phyloP scores from a whole-genome alignment of 352 stramenopile species.

The Phytopythium chamaehyphon region DNA sequence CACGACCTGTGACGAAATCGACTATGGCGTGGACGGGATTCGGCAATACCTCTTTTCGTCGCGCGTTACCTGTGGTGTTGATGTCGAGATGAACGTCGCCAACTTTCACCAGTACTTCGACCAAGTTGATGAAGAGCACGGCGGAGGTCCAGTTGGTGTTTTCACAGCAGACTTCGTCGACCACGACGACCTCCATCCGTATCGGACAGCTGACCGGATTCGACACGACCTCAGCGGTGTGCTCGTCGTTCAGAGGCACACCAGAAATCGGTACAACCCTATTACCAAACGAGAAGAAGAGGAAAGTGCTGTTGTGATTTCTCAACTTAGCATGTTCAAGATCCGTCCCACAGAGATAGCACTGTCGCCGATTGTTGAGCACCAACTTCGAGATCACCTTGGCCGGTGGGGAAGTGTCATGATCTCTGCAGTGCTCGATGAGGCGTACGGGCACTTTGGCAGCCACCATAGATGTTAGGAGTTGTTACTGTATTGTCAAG shows the following conservation, averaged over 20 bases:
- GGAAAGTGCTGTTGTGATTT: constrained; percentile 26
- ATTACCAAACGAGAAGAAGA: constrained; percentile 3
- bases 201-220: constrained; percentile 18
- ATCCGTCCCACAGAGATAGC: constrained; percentile 14
- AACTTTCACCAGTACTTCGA: constrained; percentile 26
- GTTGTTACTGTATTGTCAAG: too few species aligned
- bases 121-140: constrained; percentile 12
- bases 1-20: constrained; percentile 51
- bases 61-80: constrained; percentile 19
- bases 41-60: constrained; percentile 45
- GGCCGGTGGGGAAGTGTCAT: constrained; percentile 43
- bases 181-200: constrained; percentile 35
- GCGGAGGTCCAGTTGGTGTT: constrained; percentile 17
- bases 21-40: constrained; percentile 32
- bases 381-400: constrained; percentile 34
- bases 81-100: constrained; percentile 38
- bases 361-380: constrained; percentile 17
- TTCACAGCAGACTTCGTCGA: constrained; percentile 30
- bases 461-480: too few species aligned
- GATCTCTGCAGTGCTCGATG: constrained; percentile 8
- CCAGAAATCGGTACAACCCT: constrained; percentile 7
- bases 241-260: constrained; percentile 17
- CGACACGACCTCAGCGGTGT: constrained; percentile 27
- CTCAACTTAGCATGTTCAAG: constrained; percentile 22
- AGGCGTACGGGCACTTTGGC: constrained; percentile 3